These are phyloP conservation scores for Craspedostauros australis DNA, from an alignment of 108 stramenopile species.

Conservation along the genomic window DNA sequence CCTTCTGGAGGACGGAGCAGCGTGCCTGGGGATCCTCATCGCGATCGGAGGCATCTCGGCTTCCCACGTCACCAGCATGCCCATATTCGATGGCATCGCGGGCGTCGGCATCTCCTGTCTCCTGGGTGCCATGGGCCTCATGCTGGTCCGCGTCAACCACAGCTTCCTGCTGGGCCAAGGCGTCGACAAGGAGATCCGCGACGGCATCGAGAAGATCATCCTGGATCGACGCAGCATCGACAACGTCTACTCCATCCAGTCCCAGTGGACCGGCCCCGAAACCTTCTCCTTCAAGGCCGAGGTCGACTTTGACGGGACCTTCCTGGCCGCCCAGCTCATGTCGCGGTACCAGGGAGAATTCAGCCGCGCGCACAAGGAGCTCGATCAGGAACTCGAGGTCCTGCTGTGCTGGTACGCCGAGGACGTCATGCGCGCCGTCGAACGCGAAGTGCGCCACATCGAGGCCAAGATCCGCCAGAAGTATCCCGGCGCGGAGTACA, in stretches of 20 bases:
- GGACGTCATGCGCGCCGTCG: conserved; percentile 94
- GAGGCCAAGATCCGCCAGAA: conserved; percentile 86
- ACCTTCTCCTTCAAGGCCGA: conserved; percentile 98
- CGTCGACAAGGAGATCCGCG: conserved; percentile 75
- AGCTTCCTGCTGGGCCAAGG: conserved; percentile 91
- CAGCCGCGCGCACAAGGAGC: conserved; percentile 40
- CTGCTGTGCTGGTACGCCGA: conserved; percentile 94
- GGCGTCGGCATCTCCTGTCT: conserved; percentile 85
- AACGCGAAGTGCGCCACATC: conserved; percentile 90
- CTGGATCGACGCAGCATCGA: conserved; percentile 77
- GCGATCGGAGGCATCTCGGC: conserved; percentile 89
- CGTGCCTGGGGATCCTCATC: conserved; percentile 90
- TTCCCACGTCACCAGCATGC: conserved; percentile 71
- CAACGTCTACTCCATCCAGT: conserved; percentile 81
- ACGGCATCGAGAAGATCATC: conserved; percentile 84
- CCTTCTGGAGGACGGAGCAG: conserved; percentile 94
- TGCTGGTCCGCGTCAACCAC: conserved; percentile 83
- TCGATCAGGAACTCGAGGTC: conserved; percentile 78
- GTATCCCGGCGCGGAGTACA: conserved; percentile 94
- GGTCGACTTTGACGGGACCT: conserved; percentile 98
- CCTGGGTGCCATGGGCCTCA: conserved; percentile 85
- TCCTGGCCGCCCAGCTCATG: conserved; percentile 90
- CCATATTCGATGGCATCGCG: conserved; percentile 88
- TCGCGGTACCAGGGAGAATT: conserved; percentile 67
- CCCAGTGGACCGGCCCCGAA: conserved; percentile 95